Percentiles rank a stretch among this genome's conserved stretches.
phyloP scores from a whole-genome alignment of 768 basidiomycete species.

The Russula brevipes region DNA sequence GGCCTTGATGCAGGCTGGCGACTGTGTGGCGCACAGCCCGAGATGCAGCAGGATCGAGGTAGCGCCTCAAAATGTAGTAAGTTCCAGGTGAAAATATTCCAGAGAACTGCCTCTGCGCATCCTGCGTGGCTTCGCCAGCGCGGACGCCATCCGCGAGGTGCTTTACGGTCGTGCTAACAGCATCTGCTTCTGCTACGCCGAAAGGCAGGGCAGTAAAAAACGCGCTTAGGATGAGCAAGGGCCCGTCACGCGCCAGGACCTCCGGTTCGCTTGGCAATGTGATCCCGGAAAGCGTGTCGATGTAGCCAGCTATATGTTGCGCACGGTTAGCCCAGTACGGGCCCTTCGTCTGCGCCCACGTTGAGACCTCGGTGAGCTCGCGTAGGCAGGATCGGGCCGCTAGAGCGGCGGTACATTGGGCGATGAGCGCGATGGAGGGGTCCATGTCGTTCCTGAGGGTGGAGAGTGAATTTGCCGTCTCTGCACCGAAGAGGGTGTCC shows the following conservation, averaged over 20 bases:
- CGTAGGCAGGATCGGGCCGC: conserved; percentile 12
- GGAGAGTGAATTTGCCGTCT: conserved; percentile 16
- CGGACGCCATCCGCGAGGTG: conserved; percentile 8
- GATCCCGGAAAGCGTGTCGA: background rate
- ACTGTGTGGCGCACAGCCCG: background rate
- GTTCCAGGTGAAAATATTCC: background rate
- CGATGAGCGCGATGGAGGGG: background rate
- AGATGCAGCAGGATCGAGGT: background rate
- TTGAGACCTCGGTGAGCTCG: conserved; percentile 1
- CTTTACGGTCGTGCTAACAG: conserved; percentile 5
- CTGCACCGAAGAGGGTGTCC: conserved; percentile 16
- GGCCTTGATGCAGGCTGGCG: background rate
- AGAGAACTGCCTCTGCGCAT: conserved; percentile 1
- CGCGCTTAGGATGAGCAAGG: background rate
- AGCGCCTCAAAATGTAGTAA: background rate
- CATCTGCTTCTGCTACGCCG: background rate
- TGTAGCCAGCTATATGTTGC: background rate
- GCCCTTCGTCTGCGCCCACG: background rate
- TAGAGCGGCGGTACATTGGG: conserved; percentile 10
- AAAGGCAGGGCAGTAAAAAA: background rate
- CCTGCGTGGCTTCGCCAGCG: background rate
- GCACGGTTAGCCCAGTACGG: conserved; percentile 8
- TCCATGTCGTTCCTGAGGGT: background rate
- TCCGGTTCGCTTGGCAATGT: background rate
- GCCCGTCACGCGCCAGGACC: conserved; percentile 1